These are phyloP conservation scores for Fistulinella staudtii DNA, from an alignment of 1,284 basidiomycete genomes.

Conservation along the genomic window DNA sequence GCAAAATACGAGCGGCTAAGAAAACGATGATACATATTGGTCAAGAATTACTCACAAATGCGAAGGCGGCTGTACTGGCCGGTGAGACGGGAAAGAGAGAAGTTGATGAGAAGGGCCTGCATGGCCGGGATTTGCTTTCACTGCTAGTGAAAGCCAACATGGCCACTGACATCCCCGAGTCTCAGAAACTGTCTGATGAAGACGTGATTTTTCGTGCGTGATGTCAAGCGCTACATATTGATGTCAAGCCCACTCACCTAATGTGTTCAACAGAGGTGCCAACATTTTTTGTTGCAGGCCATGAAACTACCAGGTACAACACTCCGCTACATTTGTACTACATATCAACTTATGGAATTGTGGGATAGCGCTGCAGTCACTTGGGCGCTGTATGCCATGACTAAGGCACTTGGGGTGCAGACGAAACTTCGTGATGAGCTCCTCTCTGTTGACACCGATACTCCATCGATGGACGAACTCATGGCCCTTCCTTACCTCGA, in stretches of 20 bases:
- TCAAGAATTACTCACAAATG: constrained; percentile 40
- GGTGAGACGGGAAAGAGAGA: constrained; percentile 14
- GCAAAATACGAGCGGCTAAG: constrained; percentile 11
- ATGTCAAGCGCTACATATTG: not conserved
- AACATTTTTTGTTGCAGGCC: constrained; percentile 54
- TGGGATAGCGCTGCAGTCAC: constrained; percentile 43
- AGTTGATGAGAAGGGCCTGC: constrained; percentile 29
- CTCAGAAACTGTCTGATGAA: constrained; percentile 65
- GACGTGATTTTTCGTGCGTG: constrained; percentile 70
- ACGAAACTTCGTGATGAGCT: constrained; percentile 68
- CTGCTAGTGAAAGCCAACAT: constrained; percentile 63
- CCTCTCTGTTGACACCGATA: constrained; percentile 42
- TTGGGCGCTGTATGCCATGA: constrained; percentile 65
- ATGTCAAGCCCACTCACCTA: not conserved
- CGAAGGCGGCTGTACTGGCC: constrained; percentile 36
- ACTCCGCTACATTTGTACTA: not conserved
- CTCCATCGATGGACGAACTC: constrained; percentile 58
- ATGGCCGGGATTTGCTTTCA: constrained; percentile 48
- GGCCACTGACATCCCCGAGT: constrained; percentile 51
- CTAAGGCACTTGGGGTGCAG: constrained; percentile 54
- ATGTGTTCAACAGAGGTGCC: constrained; percentile 37
- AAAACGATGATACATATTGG: constrained; percentile 37
- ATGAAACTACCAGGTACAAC: constrained; percentile 69
- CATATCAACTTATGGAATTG: not conserved
- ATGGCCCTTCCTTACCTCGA: constrained; percentile 57